Base-by-base conservation (phyloP, 495 filamentous ascomycete genomes). In the Mytilinidion resinicola region DNA sequence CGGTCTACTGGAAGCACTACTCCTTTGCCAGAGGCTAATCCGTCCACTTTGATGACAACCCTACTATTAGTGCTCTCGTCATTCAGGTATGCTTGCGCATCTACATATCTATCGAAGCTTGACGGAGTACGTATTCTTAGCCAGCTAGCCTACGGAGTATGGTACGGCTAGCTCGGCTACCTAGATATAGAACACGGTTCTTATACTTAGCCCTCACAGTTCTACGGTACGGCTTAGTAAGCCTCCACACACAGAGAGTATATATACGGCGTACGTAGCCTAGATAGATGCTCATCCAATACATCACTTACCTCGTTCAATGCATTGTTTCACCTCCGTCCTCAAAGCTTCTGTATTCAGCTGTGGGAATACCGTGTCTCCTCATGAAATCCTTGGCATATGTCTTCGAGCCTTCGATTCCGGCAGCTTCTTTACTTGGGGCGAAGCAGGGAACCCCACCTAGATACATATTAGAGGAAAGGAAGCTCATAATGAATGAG, bases 351-450 rank as follows among this genome's bases (percentile, higher is more conserved):
- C 83, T 80, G 73, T 95, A 98, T 33, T 77, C 80, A 7, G 95
- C 93, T 1, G 93, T 97, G 41, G 93, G 92, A 64, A 98, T 96
- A 63, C 78, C 78, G 73, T 95, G 84, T 61, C 83, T 82, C 71
- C 87, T 82, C 95, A 98, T 98, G 71, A 98, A 98, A 73, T 98
- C 92, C 73, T 98, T 98, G 33, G 90, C 87, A 74, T 95, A 97
- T 12, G 91, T 87, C 77, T 98, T 97, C 70, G 87, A 91, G 55
- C 93, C 93, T 72, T 98, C 93, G 85, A 98, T 87, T 53, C 80
- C 80, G 30, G 95, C 92, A 38, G 93, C 95, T 41, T 80, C 81
- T 76, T 89, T 84, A 48, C 85, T 86, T 2, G 93, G 93, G 12
- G 92, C 93, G 64, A 96, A 98, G 73, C 84, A 86, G 65, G 82